Base-by-base conservation (phyloP, 2,329 filamentous ascomycete genomes). In the Elsinoe australis region DNA sequence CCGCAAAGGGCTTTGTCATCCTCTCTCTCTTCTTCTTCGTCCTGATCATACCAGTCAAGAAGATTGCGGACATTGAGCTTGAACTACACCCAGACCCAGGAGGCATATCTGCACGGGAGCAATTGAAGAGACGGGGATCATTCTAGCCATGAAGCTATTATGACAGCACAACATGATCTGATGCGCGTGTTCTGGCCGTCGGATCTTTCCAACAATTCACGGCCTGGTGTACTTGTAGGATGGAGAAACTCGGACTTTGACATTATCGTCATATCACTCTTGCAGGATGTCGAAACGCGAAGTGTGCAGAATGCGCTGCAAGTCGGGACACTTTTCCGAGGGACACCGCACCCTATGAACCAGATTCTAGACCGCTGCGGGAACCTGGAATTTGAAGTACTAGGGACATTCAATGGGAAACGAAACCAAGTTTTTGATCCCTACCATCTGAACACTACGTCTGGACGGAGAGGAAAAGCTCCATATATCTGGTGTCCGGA, bases 151-250 rank as follows among this genome's bases (percentile, higher is more conserved):
- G 51, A 75, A 79, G 75, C 69, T 72, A 79, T 73, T 65, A 82
- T 82, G 78, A 72, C 78, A 66, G 71, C 72, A 68, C 71, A 92
- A 86, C 58, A 64, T 64, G 89, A 86, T 62, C 75, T 96, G 73
- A 87, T 96, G 82, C 87, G 92, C 73, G 82, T 98, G 71, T 96
- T 98, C 72, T 98, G 92, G 92, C 94, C 92, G 60, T 85, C 85
- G 61, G 89, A 94, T 70, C 79, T 90, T 61, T 78, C 79, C 47
- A 77, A 75, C 69, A 80, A 87, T 61, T 75, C 78, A 48, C 76
- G 74, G 65, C 79, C 87, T 33, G 92, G 90, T 35, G 85, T 95
- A 52, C 80, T 98, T 55, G 85, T 98, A 38, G 92, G 92, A 61
- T 98, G 90, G 87, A 81, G 85, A 60, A 98, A 98, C 66, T 95